A percentile compares a stretch with the other conserved stretches of the same genome.
Conservation (phyloP, 495 filamentous ascomycete genomes). For the Xylaria sp. region DNA sequence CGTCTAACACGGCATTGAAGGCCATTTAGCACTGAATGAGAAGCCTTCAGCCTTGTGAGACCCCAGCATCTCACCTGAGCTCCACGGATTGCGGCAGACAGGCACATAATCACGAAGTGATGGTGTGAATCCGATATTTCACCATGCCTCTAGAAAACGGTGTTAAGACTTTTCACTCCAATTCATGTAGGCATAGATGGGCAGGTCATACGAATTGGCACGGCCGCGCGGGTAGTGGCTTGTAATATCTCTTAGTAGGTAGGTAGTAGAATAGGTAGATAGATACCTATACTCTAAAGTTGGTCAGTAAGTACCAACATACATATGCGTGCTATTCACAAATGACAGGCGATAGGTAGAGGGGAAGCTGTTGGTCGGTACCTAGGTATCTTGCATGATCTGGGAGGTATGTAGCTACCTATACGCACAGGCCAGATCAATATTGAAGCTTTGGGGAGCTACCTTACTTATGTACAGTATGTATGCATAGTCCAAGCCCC, state of each 20-base stretch:
- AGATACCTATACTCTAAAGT: neutral
- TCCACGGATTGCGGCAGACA: constrained; percentile 34
- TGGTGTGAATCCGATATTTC: neutral
- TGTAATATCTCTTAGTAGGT: neutral
- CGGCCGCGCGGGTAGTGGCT: neutral
- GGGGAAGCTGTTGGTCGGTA: neutral
- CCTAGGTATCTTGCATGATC: too few species aligned
- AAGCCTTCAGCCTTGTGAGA: constrained; percentile 26
- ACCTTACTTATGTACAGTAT: too few species aligned
- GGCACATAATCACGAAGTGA: constrained; percentile 37
- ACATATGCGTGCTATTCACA: neutral
- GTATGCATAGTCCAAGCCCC: too few species aligned
- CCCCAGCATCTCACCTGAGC: constrained; percentile 35
- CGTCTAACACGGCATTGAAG: constrained; percentile 23
- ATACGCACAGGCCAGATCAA: constrained; percentile 16
- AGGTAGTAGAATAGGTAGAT: neutral
- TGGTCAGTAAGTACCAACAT: neutral
- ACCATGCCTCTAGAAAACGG: constrained; percentile 8
- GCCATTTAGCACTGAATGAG: constrained; percentile 23
- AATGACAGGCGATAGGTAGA: neutral
- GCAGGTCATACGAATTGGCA: neutral
- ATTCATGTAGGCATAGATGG: neutral
- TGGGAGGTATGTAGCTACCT: too few species aligned
- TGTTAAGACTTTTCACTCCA: neutral
- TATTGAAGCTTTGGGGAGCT: too few species aligned